Evolutionary conservation across 768 basidiomycete genomes (phyloP), one percentile per base, ranked within the genome.

Genomic region (Lentinula guzmanii): DNA sequence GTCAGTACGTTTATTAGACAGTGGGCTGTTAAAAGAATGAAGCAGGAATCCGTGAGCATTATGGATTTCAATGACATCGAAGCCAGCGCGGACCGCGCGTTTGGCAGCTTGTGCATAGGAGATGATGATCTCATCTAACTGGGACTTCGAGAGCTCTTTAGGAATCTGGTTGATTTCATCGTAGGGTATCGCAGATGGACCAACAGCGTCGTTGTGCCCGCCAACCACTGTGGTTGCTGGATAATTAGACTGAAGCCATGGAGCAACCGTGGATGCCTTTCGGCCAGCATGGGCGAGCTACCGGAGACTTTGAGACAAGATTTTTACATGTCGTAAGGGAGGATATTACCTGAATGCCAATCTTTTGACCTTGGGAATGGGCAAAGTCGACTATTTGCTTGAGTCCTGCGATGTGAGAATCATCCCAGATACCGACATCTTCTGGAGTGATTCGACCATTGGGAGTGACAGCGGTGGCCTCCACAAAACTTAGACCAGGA

Each of bases 271-370:
- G 9, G 84, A 85, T 0, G 83, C 89, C 69, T 91, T 92, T n/a
- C 90, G 77, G 0, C 91, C 90, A 0, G 89, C 86, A 64, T 93
- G 91, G 0, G 81, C 86, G 21, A 93, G 79, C 65, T 53, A 21
- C 13, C 37, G 45, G 8, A n/a, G 18, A 16, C 28, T 6, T 39
- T 39, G 31, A 28, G 28, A 15, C 9, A 10, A 72, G 71, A 1
- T 69, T 62, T 71, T 71, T 35, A 2, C 3, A 58, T n/a, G 41
- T 71, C 67, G 65, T 81, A 62, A 69, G 68, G 35, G 80, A 39
- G 13, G 79, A 48, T 15, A 68, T 0, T 65, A 66, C 68, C 69
- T 93, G 91, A 60, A 91, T 86, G 9, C 77, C 90, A 24, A 91
- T 81, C 53, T 86, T 85, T 67, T 87, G 84, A 52, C 77, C 81